Percentiles rank a stretch among this genome's conserved stretches.
Evolutionary conservation across 768 basidiomycete species (phyloP).

Genomic region (Panellus pusillus): DNA sequence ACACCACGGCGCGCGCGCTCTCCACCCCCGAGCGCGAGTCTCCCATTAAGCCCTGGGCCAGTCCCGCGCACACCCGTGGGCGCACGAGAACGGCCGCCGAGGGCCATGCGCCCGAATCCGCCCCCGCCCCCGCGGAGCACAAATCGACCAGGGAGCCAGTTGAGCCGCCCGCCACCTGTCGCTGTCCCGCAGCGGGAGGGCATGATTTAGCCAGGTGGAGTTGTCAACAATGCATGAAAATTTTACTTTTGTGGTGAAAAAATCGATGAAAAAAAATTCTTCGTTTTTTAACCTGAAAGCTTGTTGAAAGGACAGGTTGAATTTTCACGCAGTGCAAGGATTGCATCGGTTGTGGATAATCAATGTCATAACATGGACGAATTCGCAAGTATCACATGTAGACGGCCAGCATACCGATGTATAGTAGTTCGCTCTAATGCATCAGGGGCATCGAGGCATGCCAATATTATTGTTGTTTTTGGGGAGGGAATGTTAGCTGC

Average conservation of each 20-base stretch:
- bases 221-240: too few relatives aligned
- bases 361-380: neutral
- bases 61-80: neutral
- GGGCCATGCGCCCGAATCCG: conserved; percentile 12
- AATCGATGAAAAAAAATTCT: too few relatives aligned
- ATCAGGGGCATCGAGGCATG: neutral
- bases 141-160: conserved; percentile 61
- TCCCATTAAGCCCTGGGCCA: conserved; percentile 1
- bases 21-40: conserved; percentile 30
- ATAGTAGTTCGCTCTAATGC: neutral
- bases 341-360: neutral
- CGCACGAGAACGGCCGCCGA: conserved; percentile 3
- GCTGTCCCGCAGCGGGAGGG: conserved; percentile 59
- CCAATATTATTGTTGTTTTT: neutral
- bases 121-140: conserved; percentile 63
- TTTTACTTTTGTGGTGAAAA: too few relatives aligned
- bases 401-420: conserved; percentile 1
- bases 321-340: too few relatives aligned
- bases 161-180: conserved; percentile 49
- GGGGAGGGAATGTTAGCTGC: neutral
- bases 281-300: too few relatives aligned
- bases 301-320: too few relatives aligned
- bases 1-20: conserved; percentile 32
- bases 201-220: conserved; percentile 45
- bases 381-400: neutral